Base-by-base conservation (phyloP, 176 grass and related monocot species). In the Cymbopogon citratus region DNA sequence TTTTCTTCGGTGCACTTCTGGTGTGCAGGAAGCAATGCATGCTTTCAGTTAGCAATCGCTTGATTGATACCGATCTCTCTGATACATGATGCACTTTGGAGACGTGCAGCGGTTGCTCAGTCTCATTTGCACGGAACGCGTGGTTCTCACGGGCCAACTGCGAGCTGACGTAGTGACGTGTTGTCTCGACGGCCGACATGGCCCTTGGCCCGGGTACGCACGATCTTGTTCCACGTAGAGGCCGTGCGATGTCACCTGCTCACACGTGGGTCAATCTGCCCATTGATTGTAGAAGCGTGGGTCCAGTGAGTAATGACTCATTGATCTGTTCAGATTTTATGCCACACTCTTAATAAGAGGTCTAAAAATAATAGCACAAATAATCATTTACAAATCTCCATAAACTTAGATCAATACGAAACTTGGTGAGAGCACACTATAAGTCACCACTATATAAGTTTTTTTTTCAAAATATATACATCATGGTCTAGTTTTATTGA, bases 21-120 rank as follows among this genome's bases (percentile, higher is more conserved):
- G 71, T 41, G 71, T 75, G 54, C 43, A 40, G 1, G 54, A 44
- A 89, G 82, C 82, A 63, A 21, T 76, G 41, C 15, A 4, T 10
- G 33, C 29, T 63, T 78, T 51, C 29, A 6, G 18, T 51, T 84
- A 69, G 16, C 66, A 4, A 70, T 84, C 62, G 13, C 66, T 43
- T 16, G 27, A 46, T 44, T 18, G 62, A 36, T 72, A 7, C 26
- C 49, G 16, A 77, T 71, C 12, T 63, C 18, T 1, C 24, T 21
- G 41, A 25, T 33, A 19, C 21, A 29, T 9, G 49, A 12, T 21
- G 86, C 75, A 56, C 74, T 78, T 45, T 66, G 74, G 56, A 66
- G 57, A 83, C 80, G 66, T 56, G 65, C 44, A 77, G 1, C 73
- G 4, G 52, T 33, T 62, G 54, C 18, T 16, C 27, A 9, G 29